Evolutionary conservation across 2,329 filamentous ascomycete species (phyloP), one percentile per base, ranked within the genome.

Genomic region (Mycogone perniciosa): DNA sequence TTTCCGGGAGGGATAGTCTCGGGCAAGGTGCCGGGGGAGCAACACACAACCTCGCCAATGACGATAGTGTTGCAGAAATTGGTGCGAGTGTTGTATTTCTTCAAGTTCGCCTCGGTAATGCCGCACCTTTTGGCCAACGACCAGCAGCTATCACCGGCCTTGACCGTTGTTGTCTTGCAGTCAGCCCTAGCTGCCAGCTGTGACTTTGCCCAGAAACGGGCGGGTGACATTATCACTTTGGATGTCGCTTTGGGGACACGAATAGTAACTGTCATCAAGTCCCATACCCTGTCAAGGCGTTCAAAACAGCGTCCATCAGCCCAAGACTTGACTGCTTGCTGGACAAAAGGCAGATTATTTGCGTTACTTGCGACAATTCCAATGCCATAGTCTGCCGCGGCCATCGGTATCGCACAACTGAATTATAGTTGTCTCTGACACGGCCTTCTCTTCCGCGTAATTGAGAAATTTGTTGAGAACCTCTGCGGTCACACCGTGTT

Each of bases 101-200:
- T 52, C 34, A 69, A 60, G 9, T 69, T 51, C 6, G 56, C 52
- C 20, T 56, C 45, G 2, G 58, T 59, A 34, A 71, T 68, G 8
- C 61, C 60, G 52, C 67, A 71, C 46, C 58, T 52, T 7, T 56
- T 13, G 1, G 67, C 65, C 8, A 71, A 48, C 7, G 60, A 49
- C 41, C 51, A 50, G 48, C 66, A 70, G 38, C 61, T 59, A 44
- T 68, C 65, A 6, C 63, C 64, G 13, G 58, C 39, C 5, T 59
- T 42, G 31, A 60, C 54, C 11, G 44, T 55, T 3, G 46, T 55
- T 20, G 20, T 44, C 42, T 44, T 44, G 42, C 42, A 44, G 27
- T 44, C 8, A 11, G 42, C 42, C 30, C 42, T 30, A 42, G 26
- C 39, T 11, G 13, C 26, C 5, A 42, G 10, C 10, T 20, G 39